Evolutionary conservation across 2,329 filamentous ascomycete species (phyloP).

Genomic region (Hymenoscyphus albidus): DNA sequence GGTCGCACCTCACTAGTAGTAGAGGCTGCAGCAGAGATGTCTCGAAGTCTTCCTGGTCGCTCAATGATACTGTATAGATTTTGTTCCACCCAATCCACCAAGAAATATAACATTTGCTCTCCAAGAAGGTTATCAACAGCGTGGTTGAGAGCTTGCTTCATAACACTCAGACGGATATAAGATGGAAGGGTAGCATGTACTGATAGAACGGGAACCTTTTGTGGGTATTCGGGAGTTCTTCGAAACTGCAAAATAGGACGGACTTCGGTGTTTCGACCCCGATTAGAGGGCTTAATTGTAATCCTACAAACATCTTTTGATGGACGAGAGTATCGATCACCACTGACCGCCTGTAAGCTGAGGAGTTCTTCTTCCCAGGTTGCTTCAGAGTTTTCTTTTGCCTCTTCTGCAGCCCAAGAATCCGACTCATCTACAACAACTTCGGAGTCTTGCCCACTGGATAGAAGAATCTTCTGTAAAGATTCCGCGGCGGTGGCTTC

Average conservation of each 20-base stretch:
- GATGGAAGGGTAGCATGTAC: conserved; percentile 73
- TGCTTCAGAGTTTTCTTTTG: conserved; percentile 52
- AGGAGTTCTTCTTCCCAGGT: conserved; percentile 83
- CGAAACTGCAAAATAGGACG: conserved; percentile 63
- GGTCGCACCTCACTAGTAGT: conserved; percentile 51
- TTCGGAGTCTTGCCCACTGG: conserved; percentile 39
- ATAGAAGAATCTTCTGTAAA: conserved; percentile 68
- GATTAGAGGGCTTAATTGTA: conserved; percentile 54
- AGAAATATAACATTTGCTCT: conserved; percentile 86
- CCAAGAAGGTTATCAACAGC: conserved; percentile 68
- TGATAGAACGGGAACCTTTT: conserved; percentile 62
- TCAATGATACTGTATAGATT: conserved; percentile 79
- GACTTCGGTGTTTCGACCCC: conserved; percentile 47
- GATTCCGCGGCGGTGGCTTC: conserved; percentile 74
- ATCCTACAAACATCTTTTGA: conserved; percentile 67
- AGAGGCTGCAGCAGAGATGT: conserved; percentile 76
- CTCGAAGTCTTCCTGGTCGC: conserved; percentile 75
- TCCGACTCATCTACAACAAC: conserved; percentile 40
- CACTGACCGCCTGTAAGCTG: conserved; percentile 82
- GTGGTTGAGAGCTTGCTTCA: conserved; percentile 71
- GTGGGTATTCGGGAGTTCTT: conserved; percentile 70
- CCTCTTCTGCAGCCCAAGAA: conserved; percentile 36
- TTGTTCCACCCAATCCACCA: conserved; percentile 88
- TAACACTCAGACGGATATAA: conserved; percentile 87
- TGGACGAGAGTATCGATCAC: conserved; percentile 62